Base-by-base conservation (phyloP, 495 filamentous ascomycete genomes). In the Talaromyces liani region DNA sequence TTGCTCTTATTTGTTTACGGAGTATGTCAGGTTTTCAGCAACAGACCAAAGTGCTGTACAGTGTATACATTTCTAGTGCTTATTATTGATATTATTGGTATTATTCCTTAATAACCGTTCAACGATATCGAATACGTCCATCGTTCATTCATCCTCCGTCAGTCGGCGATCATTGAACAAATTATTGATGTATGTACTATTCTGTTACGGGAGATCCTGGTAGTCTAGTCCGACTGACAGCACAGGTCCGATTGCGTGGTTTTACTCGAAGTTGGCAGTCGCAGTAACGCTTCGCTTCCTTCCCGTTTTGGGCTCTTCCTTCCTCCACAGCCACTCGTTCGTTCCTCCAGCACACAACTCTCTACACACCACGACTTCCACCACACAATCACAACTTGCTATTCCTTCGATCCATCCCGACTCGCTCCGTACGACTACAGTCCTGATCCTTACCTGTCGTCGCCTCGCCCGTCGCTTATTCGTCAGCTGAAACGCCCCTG, bases 281-380 rank as follows among this genome's bases (percentile, higher is more conserved):
- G 29, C 29, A 31, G 29, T 36, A 36, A 36, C 33, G n/a, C 49
- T 5, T 54, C 24, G 1, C 49, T 54, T 54, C 49, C 49, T 56
- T 29, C 53, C 53, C 22, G 22, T 24, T 24, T 24, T 24, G 22
- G 22, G 22, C 22, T 24, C 22, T 24, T 24, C 49, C 49, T 56
- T 29, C 53, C 53, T 16, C 53, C 53, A 56, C 53, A 56, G 53
- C 53, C 53, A 56, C 53, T 56, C 53, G 53, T 56, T 56, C 22
- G 22, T 14, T 14, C 2, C 53, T 27, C 20, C 22, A 56, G 14
- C 53, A 27, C 22, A n/a, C 53, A 25, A 27, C 39, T 16, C 39
- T 45, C 39, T 36, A 36, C 33, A 36, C 39, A 16, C 39, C 45
- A 49, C 36, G 45, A 22, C 45, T 18, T 49, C 5, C 45, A 20